Base-by-base conservation (phyloP, 805 yeast genomes). In the Metschnikowia corniflorae region DNA sequence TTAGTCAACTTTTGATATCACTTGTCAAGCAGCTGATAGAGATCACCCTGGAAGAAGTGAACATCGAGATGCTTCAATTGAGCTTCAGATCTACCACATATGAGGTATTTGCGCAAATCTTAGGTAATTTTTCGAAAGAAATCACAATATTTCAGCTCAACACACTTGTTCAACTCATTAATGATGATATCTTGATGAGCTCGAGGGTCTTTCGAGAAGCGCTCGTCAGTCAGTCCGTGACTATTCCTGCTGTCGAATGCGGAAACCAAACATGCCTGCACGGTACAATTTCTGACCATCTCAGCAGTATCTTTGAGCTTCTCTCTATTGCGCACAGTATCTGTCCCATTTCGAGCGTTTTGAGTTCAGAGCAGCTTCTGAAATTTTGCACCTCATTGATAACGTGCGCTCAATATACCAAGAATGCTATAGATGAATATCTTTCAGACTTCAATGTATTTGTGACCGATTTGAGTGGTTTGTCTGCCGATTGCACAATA, bases 401-500 rank as follows among this genome's bases (percentile, higher is more conserved):
- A 1, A 46, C 48, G 3, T 55, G 74, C 7, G 57, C 78, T 5
- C 50, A 58, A 8, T 49, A 80, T 9, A 69, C 82, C 2, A 40
- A 50, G 1, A 70, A 65, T 5, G 57, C 63, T 0, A 56, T 63
- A 20, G 72, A 67, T 23, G 71, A 70, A 4, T 85, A 81, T 70
- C 55, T 58, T 3, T 65, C 62, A 2, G 89, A 88, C 52, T 73
- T 78, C 51, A 86, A 88, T 51, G 60, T 57, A 3, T 87, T 77
- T 55, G 84, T 86, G 5, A 75, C 88, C 2, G 82, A 77, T 23
- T 88, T 85, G 39, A 70, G 86, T 2, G 96, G 87, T 2, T 68
- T 88, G 21, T 62, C 80, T 0, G 62, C 80, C 0, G 29, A 46
- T 1, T 58, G 60, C 7, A 58, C 72, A 2, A 73, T 80, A 1